A percentile compares a stretch with the other conserved stretches of the same genome.
phyloP scores from a whole-genome alignment of 371 early-diverging fungal genomes.

The Catenaria anguillulae region DNA sequence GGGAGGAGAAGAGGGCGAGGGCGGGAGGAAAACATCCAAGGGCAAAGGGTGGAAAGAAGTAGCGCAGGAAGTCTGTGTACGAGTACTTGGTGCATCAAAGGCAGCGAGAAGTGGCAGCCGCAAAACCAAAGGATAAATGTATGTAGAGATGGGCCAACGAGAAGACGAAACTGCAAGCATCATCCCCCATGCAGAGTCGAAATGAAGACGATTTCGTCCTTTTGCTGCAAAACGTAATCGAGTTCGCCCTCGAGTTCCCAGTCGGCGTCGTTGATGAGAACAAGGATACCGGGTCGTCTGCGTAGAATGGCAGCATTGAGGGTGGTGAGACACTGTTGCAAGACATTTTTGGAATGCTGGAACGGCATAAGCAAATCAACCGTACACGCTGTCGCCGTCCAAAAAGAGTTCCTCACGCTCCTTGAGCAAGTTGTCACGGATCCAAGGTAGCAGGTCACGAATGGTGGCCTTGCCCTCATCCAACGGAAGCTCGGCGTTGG shows the following conservation, averaged over 20 bases:
- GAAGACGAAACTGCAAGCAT: too few relatives aligned
- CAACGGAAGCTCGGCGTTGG: conserved; percentile 37
- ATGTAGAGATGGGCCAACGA: too few relatives aligned
- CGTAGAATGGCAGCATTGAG: not conserved
- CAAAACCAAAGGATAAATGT: too few relatives aligned
- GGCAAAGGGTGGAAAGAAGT: too few relatives aligned
- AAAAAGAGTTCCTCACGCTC: conserved; percentile 77
- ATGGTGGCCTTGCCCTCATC: conserved; percentile 34
- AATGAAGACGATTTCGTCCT: conserved; percentile 79
- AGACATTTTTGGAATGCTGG: too few relatives aligned
- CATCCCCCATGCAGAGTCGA: conserved; percentile 91
- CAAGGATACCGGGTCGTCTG: conserved; percentile 88
- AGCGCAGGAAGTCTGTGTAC: too few relatives aligned
- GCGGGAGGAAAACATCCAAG: too few relatives aligned
- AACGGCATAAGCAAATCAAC: too few relatives aligned
- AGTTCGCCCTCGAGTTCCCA: conserved; percentile 91
- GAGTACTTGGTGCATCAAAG: too few relatives aligned
- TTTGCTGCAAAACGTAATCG: conserved; percentile 56
- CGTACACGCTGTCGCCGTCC: conserved; percentile 67
- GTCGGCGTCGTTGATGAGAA: conserved; percentile 84
- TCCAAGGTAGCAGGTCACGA: conserved; percentile 52
- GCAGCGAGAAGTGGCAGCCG: too few relatives aligned
- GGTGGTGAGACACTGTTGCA: not conserved
- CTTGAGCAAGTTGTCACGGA: conserved; percentile 50
- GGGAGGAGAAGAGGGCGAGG: too few relatives aligned